Evolutionary conservation across 306 rosid species (phyloP).

Genomic region (Phaseolus lunatus): DNA sequence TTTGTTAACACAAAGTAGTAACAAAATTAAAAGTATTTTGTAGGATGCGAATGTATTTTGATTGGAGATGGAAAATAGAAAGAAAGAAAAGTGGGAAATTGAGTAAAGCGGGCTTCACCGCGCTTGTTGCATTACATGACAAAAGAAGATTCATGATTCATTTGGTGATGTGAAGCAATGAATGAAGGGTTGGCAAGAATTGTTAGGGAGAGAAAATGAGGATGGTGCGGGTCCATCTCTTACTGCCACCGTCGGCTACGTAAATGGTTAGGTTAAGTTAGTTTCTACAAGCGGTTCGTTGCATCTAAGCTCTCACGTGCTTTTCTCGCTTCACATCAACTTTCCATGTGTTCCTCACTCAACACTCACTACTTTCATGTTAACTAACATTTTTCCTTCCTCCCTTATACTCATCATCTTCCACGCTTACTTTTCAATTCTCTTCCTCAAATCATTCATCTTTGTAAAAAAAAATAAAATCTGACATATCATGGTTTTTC

Average conservation of each 20-base stretch:
- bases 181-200: too few relatives aligned
- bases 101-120: slow-evolving; percentile 26
- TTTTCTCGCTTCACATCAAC: not conserved
- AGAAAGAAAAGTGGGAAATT: slow-evolving; percentile 27
- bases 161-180: not conserved
- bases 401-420: not conserved
- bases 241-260: slow-evolving; percentile 25
- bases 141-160: slow-evolving; percentile 16
- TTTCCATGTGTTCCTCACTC: too few relatives aligned
- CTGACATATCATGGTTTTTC: too few relatives aligned
- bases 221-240: slow-evolving; percentile 34
- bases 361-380: not conserved
- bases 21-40: too few relatives aligned
- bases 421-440: not conserved
- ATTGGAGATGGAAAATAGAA: too few relatives aligned
- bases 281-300: not conserved
- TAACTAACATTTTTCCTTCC: not conserved
- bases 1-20: too few relatives aligned
- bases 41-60: too few relatives aligned
- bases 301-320: not conserved
- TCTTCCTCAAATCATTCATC: too few relatives aligned
- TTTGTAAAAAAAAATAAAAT: too few relatives aligned
- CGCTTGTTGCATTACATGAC: slow-evolving; percentile 21
- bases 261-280: not conserved
- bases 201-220: not conserved